These are phyloP conservation scores for Pestalotiopsis sp. DNA, from an alignment of 2,329 filamentous ascomycete genomes.

Conservation along the genomic window DNA sequence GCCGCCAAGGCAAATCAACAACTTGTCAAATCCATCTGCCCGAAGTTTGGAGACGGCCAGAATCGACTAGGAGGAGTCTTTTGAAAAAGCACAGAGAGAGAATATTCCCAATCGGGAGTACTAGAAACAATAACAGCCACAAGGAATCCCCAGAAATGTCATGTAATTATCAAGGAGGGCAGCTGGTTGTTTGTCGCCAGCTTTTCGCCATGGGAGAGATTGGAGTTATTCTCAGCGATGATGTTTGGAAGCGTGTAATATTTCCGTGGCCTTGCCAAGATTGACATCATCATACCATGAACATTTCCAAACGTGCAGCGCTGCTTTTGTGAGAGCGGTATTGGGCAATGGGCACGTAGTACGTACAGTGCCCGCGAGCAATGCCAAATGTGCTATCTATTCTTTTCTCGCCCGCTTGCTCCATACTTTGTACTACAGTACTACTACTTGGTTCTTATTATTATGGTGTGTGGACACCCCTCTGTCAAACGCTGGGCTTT, in stretches of 20 bases:
- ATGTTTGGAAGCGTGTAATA: neutral
- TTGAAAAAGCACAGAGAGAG: neutral
- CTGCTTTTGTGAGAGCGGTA: too few relatives aligned
- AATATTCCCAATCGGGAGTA: neutral
- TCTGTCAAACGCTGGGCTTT: neutral
- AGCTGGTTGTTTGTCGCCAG: neutral
- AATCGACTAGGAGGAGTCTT: slow-evolving; percentile 60
- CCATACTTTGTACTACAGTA: too few relatives aligned
- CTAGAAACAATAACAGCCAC: neutral
- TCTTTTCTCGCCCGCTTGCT: too few relatives aligned
- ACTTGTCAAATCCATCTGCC: slow-evolving; percentile 71
- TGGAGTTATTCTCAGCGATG: neutral
- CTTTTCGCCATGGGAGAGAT: neutral
- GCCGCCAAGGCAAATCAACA: slow-evolving; percentile 76
- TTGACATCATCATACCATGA: neutral
- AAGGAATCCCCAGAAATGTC: neutral
- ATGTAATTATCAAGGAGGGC: neutral
- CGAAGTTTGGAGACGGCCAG: slow-evolving; percentile 72
- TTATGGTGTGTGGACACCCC: neutral
- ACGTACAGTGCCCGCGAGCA: too few relatives aligned
- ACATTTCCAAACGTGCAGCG: neutral
- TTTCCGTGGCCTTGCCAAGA: neutral
- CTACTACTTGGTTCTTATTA: too few relatives aligned
- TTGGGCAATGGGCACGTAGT: too few relatives aligned
- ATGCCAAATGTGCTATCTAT: too few relatives aligned